These are phyloP conservation scores for Boletus rex-veris DNA, from an alignment of 768 basidiomycete genomes.

Conservation along the genomic window DNA sequence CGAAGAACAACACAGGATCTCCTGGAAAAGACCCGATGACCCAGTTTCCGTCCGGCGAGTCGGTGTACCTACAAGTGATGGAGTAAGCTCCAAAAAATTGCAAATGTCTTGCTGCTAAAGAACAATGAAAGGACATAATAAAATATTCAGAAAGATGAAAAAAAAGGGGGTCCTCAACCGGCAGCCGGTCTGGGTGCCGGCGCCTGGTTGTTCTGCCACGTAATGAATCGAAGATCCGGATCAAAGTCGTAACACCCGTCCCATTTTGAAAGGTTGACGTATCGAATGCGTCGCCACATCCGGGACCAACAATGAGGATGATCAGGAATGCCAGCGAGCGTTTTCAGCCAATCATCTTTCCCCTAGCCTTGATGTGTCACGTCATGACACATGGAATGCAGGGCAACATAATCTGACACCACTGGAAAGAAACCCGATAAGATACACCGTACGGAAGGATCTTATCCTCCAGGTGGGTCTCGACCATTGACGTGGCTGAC, in stretches of 20 bases:
- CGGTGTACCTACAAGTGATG: slow-evolving; percentile 67
- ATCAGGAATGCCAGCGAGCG: too few species aligned
- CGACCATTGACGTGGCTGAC: neutral
- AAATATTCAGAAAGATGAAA: neutral
- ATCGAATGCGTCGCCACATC: neutral
- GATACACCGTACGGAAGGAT: slow-evolving; percentile 14
- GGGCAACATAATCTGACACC: neutral
- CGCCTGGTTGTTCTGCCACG: neutral
- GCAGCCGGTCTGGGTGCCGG: neutral
- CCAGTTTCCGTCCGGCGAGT: slow-evolving; percentile 85
- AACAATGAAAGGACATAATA: neutral
- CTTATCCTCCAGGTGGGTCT: slow-evolving; percentile 7
- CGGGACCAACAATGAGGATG: neutral
- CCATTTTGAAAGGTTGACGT: neutral
- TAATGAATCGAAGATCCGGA: neutral
- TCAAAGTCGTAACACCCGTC: neutral
- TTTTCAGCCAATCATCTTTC: neutral
- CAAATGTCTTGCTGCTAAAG: neutral
- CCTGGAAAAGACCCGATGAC: slow-evolving; percentile 72
- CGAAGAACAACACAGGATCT: slow-evolving; percentile 63
- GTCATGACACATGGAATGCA: neutral
- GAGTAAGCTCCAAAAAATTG: neutral
- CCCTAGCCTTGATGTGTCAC: neutral
- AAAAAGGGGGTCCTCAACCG: slow-evolving; percentile 10
- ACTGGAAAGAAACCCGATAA: neutral